Percentiles rank a stretch among this genome's conserved stretches.
Evolutionary conservation across 176 grass and related monocot genomes (phyloP).

Genomic region (Carex myosuroides): DNA sequence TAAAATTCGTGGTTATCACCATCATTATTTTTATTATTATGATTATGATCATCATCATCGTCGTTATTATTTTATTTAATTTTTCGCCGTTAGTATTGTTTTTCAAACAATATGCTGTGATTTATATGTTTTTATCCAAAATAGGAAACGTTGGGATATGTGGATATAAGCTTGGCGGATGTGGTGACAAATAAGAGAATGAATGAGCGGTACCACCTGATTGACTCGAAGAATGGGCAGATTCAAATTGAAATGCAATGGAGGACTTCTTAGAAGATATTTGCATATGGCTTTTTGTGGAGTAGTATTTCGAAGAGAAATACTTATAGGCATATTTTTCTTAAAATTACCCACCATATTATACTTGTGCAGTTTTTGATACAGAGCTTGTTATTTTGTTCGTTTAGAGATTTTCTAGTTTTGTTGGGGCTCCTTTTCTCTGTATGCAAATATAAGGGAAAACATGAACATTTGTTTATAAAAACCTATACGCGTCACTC

Average conservation of each 20-base stretch:
- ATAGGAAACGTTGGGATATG: slow-evolving; percentile 76
- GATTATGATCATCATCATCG: too few species aligned
- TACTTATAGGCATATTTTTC: not conserved
- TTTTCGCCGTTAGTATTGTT: not conserved
- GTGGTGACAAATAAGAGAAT: slow-evolving; percentile 80
- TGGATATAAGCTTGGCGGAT: slow-evolving; percentile 59
- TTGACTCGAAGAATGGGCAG: slow-evolving; percentile 78
- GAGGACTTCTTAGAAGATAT: slow-evolving; percentile 63
- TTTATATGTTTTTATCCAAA: slow-evolving; percentile 1
- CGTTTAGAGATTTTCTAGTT: not conserved
- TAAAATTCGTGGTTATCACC: not conserved
- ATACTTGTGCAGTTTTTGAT: not conserved
- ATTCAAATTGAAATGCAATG: slow-evolving; percentile 91
- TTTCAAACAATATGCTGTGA: not conserved
- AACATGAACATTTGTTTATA: not conserved
- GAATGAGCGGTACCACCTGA: slow-evolving; percentile 75
- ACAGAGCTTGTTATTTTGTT: not conserved
- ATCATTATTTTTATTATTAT: too few species aligned
- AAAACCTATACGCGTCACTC: not conserved
- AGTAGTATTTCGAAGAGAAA: not conserved
- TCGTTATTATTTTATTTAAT: not conserved
- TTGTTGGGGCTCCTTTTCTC: not conserved
- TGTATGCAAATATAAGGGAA: not conserved
- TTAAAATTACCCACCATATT: not conserved
- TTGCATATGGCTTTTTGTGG: not conserved